Conservation (phyloP, 2,329 filamentous ascomycete species). For the Ascochyta koolunga region DNA sequence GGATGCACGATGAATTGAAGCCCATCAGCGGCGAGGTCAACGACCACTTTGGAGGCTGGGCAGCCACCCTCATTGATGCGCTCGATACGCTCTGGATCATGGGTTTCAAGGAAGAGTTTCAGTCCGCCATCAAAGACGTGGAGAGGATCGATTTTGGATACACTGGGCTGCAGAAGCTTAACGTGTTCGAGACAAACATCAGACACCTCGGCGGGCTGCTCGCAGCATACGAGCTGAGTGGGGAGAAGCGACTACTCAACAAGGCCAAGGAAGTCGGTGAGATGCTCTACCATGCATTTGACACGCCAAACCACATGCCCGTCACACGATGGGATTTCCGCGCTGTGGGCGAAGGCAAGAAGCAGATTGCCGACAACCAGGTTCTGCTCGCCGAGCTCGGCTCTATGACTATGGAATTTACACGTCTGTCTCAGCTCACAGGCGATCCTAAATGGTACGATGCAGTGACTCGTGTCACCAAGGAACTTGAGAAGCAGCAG, state of each 20-base stretch:
- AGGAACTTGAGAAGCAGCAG: constrained; percentile 51
- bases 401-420: constrained; percentile 56
- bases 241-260: constrained; percentile 72
- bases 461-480: constrained; percentile 52
- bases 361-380: constrained; percentile 49
- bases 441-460: constrained; percentile 55
- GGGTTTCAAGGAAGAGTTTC: constrained; percentile 55
- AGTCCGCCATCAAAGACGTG: constrained; percentile 52
- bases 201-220: constrained; percentile 87
- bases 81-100: constrained; percentile 57
- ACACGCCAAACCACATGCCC: constrained; percentile 94
- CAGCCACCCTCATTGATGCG: constrained; percentile 54
- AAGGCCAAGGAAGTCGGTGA: constrained; percentile 83
- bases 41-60: constrained; percentile 56
- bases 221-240: constrained; percentile 85
- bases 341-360: constrained; percentile 44
- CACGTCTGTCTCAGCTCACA: constrained; percentile 54
- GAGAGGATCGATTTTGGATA: constrained; percentile 52
- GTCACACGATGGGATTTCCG: constrained; percentile 54
- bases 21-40: constrained; percentile 51
- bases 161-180: constrained; percentile 48
- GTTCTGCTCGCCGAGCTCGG: constrained; percentile 56
- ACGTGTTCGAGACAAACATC: constrained; percentile 63
- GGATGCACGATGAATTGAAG: constrained; percentile 56
- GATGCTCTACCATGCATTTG: constrained; percentile 80